A percentile compares a stretch with the other conserved stretches of the same genome.
Conservation (phyloP, 495 filamentous ascomycete genomes). For the Neurospora sp. region DNA sequence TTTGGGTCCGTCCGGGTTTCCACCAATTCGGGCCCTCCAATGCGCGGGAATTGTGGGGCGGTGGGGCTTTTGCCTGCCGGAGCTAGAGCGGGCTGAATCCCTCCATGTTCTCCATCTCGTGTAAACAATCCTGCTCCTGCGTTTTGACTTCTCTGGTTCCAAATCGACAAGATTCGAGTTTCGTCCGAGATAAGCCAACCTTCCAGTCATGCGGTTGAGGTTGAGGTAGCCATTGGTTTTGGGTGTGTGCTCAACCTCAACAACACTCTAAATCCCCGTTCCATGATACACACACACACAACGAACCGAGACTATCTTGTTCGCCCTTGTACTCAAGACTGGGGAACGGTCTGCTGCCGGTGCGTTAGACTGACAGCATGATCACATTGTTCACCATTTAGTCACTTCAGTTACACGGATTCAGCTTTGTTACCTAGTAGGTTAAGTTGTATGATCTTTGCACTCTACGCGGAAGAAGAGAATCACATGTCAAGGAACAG, state of each 20-base stretch:
- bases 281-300: neutral
- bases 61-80: neutral
- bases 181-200: neutral
- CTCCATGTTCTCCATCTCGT: no score
- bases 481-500: neutral
- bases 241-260: neutral
- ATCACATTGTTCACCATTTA: neutral
- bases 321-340: neutral
- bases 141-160: neutral
- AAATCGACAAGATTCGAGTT: neutral
- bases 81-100: neutral
- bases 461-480: neutral
- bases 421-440: neutral
- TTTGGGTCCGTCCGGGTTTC: conserved; percentile 4
- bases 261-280: neutral
- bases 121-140: neutral
- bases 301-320: neutral
- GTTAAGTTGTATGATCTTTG: neutral
- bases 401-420: neutral
- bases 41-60: conserved; percentile 10
- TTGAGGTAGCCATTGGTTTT: neutral
- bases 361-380: neutral
- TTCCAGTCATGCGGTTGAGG: neutral
- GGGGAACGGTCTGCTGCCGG: neutral
- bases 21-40: conserved; percentile 9